A percentile compares a stretch with the other conserved stretches of the same genome.
Evolutionary conservation across 345 rosid genomes (phyloP).

Genomic region (Melastoma malabathricum): DNA sequence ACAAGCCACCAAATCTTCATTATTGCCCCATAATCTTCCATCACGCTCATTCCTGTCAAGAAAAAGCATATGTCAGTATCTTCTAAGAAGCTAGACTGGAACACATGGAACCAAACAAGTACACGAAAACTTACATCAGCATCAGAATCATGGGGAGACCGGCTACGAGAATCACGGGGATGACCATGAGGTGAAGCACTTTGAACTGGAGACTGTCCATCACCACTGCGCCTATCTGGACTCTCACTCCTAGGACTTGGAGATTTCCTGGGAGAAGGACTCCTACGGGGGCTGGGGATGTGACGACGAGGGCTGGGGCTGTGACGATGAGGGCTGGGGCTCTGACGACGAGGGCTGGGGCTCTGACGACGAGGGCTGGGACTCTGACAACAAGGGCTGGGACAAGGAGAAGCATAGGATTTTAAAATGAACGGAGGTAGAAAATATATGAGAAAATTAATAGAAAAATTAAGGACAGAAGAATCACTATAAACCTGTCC

Average conservation of each 20-base stretch:
- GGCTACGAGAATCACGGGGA: conserved; percentile 18
- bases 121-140: conserved; percentile 6
- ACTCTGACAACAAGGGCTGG: no score
- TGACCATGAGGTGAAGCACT: conserved; percentile 24
- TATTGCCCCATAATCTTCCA: neutral
- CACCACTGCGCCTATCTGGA: conserved; percentile 14
- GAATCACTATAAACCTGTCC: conserved; percentile 19
- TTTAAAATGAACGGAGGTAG: neutral
- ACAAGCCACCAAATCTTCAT: conserved; percentile 2
- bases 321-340: no score
- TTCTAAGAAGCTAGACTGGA: neutral
- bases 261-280: conserved; percentile 11
- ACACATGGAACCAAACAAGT: neutral
- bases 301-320: conserved; percentile 30
- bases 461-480: neutral
- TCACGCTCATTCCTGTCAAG: conserved; percentile 2
- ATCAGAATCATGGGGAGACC: conserved; percentile 6
- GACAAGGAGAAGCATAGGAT: conserved; percentile 29
- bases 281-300: conserved; percentile 25
- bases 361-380: no score
- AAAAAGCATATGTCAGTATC: conserved; percentile 2
- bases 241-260: conserved; percentile 14
- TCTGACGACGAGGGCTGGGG: no score
- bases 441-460: no score
- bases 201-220: conserved; percentile 6